Conservation (phyloP, 495 filamentous ascomycete species). For the Melanomma pulvis-pyrius region DNA sequence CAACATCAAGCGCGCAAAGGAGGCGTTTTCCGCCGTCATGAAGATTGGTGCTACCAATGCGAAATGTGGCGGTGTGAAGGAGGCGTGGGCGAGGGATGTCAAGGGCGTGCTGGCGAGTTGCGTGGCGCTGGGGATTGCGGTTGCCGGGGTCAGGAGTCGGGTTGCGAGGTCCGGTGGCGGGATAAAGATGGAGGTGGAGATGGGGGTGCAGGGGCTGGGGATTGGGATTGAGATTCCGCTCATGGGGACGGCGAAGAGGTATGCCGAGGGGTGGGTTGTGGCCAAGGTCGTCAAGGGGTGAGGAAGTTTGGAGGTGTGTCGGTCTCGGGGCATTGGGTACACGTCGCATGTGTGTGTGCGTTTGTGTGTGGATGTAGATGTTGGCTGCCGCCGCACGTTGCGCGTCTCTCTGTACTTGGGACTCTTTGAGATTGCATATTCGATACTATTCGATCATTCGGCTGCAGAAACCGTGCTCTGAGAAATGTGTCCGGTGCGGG, state of each 20-base stretch:
- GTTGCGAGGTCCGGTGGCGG: constrained; percentile 6
- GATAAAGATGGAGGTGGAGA: background rate
- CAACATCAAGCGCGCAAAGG: constrained; percentile 37
- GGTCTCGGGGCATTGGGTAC: no score
- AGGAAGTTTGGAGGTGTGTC: background rate
- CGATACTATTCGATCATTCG: no score
- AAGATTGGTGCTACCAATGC: constrained; percentile 34
- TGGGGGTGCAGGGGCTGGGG: constrained; percentile 22
- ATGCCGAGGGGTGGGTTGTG: constrained; percentile 80
- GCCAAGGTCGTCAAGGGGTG: constrained; percentile 56
- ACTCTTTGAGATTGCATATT: background rate
- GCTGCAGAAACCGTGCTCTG: no score
- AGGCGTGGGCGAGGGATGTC: constrained; percentile 38
- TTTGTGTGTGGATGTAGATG: no score
- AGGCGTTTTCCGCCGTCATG: constrained; percentile 38
- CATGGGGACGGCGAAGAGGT: constrained; percentile 38
- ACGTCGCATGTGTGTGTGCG: no score
- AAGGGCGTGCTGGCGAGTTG: constrained; percentile 64
- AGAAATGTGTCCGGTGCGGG: no score
- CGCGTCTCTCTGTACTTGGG: no score
- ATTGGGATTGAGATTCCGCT: constrained; percentile 39
- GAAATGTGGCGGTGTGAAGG: constrained; percentile 38
- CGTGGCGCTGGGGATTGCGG: constrained; percentile 67
- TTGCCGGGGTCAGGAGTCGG: constrained; percentile 52
- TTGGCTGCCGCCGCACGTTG: no score